Evolutionary conservation across 2,329 filamentous ascomycete genomes (phyloP).

Genomic region (Talaromyces verruculosus): DNA sequence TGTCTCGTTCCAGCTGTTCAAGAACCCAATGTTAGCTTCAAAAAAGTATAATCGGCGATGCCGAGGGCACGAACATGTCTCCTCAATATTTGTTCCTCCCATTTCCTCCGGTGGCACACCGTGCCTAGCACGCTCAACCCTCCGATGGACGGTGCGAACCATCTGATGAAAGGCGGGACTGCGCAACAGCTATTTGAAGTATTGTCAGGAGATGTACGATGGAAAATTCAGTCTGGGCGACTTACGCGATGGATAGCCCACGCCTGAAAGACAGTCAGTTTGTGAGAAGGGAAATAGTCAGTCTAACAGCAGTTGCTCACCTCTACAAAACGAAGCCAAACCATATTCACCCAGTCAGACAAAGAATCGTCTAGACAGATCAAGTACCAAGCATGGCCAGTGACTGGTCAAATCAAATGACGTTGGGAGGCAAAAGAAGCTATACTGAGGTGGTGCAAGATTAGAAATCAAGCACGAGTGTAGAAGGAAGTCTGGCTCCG

Average conservation of each 20-base stretch:
- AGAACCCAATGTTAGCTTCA: background rate
- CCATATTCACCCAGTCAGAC: slow-evolving; percentile 15
- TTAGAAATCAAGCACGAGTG: background rate
- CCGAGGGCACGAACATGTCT: slow-evolving; percentile 30
- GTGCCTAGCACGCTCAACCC: slow-evolving; percentile 43
- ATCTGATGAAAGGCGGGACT: slow-evolving; percentile 47
- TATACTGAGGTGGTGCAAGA: background rate
- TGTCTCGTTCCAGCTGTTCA: slow-evolving; percentile 32
- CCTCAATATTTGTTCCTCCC: slow-evolving; percentile 44
- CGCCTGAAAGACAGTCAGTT: slow-evolving; percentile 27
- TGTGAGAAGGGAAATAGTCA: slow-evolving; percentile 15
- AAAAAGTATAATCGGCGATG: background rate
- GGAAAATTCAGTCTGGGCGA: slow-evolving; percentile 21
- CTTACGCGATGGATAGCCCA: slow-evolving; percentile 43
- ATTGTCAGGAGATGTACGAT: slow-evolving; percentile 9
- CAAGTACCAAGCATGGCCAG: background rate
- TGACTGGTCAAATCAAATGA: background rate
- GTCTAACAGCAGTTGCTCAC: slow-evolving; percentile 27
- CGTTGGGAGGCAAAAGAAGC: slow-evolving; percentile 1
- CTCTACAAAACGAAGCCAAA: slow-evolving; percentile 37
- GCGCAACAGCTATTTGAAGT: slow-evolving; percentile 38
- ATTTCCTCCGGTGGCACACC: slow-evolving; percentile 45
- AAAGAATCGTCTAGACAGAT: slow-evolving; percentile 11
- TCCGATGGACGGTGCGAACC: slow-evolving; percentile 45
- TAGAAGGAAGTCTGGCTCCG: background rate